phyloP scores from a whole-genome alignment of 148 eudicot genomes.

The Vaccinium myrtillus region DNA sequence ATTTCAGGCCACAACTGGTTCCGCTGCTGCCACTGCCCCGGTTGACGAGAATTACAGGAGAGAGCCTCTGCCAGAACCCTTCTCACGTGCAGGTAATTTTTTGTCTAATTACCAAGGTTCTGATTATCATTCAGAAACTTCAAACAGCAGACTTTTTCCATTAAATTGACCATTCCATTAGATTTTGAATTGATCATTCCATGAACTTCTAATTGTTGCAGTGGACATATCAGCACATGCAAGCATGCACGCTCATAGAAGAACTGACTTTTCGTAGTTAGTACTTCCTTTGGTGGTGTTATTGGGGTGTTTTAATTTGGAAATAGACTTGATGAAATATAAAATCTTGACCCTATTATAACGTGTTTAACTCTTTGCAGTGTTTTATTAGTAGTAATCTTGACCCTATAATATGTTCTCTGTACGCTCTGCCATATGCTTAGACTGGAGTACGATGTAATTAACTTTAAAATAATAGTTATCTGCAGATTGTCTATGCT shows the following conservation, averaged over 20 bases:
- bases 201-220: background rate
- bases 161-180: background rate
- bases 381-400: too few relatives aligned
- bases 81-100: constrained; percentile 13
- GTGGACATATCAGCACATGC: background rate
- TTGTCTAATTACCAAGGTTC: constrained; percentile 20
- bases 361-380: too few relatives aligned
- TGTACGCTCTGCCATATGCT: too few relatives aligned
- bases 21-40: background rate
- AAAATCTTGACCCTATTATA: too few relatives aligned
- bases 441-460: too few relatives aligned
- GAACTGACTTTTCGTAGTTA: background rate
- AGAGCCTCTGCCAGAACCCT: too few relatives aligned
- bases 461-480: too few relatives aligned
- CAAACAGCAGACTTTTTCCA: background rate
- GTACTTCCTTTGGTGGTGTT: too few relatives aligned
- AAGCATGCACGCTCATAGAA: background rate
- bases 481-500: too few relatives aligned
- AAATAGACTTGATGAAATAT: too few relatives aligned
- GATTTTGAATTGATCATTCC: background rate
- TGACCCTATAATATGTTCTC: too few relatives aligned
- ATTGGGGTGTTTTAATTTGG: too few relatives aligned
- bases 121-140: background rate
- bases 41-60: constrained; percentile 15
- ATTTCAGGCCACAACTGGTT: constrained; percentile 17